Evolutionary conservation across 176 grass and related monocot species (phyloP).

Genomic region (Metroxylon sagu): DNA sequence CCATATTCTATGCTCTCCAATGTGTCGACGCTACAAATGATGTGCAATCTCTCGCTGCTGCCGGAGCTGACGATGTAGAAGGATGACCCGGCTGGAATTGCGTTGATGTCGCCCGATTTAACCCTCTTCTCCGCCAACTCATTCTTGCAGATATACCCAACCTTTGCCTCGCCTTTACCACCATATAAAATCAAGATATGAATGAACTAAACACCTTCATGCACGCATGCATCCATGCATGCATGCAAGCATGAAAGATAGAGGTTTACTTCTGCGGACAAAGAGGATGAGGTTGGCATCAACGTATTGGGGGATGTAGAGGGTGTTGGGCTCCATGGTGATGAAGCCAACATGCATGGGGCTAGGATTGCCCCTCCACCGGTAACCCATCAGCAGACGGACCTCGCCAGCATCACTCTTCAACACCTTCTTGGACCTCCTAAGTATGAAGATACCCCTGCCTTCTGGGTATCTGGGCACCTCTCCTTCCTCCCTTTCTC

Average conservation of each 20-base stretch:
- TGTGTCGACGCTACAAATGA: neutral
- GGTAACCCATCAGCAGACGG: no score
- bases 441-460: neutral
- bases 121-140: no score
- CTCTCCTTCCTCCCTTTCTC: neutral
- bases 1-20: neutral
- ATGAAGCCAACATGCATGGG: constrained; percentile 1
- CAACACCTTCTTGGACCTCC: neutral
- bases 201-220: no score
- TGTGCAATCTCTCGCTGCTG: neutral
- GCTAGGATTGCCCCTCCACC: neutral
- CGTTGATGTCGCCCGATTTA: no score
- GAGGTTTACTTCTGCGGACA: neutral
- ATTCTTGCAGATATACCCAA: no score
- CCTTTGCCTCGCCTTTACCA: no score
- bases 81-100: no score
- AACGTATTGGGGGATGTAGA: neutral
- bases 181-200: no score
- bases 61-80: no score
- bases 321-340: neutral
- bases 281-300: constrained; percentile 7
- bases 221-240: neutral
- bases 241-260: neutral
- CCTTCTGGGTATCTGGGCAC: neutral
- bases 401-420: neutral